Percentiles rank a stretch among this genome's conserved stretches.
Evolutionary conservation across 2,329 filamentous ascomycete species (phyloP).

Genomic region (Trichophyton verrucosum): DNA sequence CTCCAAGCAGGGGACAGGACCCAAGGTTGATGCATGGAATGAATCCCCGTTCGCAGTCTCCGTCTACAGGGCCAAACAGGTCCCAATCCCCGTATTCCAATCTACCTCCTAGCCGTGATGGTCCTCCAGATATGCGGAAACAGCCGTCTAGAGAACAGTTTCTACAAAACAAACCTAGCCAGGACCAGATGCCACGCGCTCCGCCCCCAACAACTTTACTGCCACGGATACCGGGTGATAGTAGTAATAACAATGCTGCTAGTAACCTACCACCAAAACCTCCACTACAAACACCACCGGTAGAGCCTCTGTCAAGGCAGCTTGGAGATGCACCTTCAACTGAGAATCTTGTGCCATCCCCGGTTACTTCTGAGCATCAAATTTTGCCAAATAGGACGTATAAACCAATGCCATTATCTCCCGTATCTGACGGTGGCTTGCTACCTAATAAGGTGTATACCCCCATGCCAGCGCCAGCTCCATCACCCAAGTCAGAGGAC

Average conservation of each 20-base stretch:
- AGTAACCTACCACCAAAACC: not conserved
- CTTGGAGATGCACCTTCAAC: constrained; percentile 1
- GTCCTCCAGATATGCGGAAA: constrained; percentile 20
- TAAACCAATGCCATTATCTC: not conserved
- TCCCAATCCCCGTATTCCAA: constrained; percentile 22
- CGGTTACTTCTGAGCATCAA: not conserved
- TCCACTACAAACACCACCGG: constrained; percentile 6
- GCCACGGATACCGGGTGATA: constrained; percentile 11
- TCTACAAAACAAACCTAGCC: constrained; percentile 26
- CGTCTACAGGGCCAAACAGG: constrained; percentile 18
- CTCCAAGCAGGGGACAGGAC: constrained; percentile 15
- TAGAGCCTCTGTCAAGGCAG: constrained; percentile 6
- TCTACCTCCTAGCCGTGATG: constrained; percentile 29
- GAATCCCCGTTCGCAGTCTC: not conserved
- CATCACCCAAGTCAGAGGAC: not conserved
- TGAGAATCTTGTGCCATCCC: not conserved
- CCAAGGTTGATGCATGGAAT: constrained; percentile 16
- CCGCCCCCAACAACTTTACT: constrained; percentile 22
- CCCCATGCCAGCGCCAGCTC: not conserved
- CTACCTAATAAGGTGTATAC: not conserved
- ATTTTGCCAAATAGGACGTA: not conserved
- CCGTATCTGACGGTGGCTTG: not conserved
- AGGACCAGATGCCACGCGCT: constrained; percentile 28
- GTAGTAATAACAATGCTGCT: not conserved
- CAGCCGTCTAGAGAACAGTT: constrained; percentile 27